Percentiles rank a stretch among this genome's conserved stretches.
Conservation (phyloP, 176 grass and related monocot species). For the Puccinellia tenuiflora region DNA sequence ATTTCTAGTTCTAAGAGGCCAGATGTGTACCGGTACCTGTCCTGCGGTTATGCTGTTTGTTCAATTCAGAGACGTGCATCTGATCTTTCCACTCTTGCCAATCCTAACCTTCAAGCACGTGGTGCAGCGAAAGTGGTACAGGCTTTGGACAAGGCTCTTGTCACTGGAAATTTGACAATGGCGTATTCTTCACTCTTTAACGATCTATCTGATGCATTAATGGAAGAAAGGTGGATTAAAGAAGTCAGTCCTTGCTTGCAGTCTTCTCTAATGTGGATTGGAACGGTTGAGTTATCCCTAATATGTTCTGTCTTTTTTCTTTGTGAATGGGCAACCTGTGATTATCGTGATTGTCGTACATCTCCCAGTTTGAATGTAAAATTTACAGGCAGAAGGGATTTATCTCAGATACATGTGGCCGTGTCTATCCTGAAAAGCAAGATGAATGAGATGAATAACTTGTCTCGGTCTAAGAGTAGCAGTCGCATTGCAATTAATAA, state of each 20-base stretch:
- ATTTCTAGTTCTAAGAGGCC: conserved; percentile 56
- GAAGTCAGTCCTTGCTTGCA: conserved; percentile 93
- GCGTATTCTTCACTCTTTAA: conserved; percentile 86
- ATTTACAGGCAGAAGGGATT: conserved; percentile 85
- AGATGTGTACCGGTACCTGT: conserved; percentile 76
- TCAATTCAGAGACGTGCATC: conserved; percentile 75
- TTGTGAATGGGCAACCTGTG: conserved; percentile 99
- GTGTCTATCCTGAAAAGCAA: conserved; percentile 89
- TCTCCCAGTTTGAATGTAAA: conserved; percentile 48
- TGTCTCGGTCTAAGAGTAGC: conserved; percentile 54
- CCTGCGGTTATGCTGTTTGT: conserved; percentile 73
- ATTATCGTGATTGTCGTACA: conserved; percentile 92
- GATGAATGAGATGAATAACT: conserved; percentile 70
- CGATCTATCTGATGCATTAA: conserved; percentile 79
- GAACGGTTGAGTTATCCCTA: conserved; percentile 69
- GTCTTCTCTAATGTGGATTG: conserved; percentile 97
- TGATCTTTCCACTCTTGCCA: conserved; percentile 78
- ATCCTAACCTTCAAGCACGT: conserved; percentile 69
- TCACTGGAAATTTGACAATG: conserved; percentile 58
- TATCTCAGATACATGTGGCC: conserved; percentile 85
- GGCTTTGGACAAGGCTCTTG: conserved; percentile 82
- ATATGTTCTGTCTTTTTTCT: conserved; percentile 98
- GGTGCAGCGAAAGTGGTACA: conserved; percentile 90
- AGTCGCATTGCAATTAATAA: conserved; percentile 34
- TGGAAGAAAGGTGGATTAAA: conserved; percentile 95